Evolutionary conservation across 345 rosid genomes (phyloP).

Genomic region (Rhizophora mangle): DNA sequence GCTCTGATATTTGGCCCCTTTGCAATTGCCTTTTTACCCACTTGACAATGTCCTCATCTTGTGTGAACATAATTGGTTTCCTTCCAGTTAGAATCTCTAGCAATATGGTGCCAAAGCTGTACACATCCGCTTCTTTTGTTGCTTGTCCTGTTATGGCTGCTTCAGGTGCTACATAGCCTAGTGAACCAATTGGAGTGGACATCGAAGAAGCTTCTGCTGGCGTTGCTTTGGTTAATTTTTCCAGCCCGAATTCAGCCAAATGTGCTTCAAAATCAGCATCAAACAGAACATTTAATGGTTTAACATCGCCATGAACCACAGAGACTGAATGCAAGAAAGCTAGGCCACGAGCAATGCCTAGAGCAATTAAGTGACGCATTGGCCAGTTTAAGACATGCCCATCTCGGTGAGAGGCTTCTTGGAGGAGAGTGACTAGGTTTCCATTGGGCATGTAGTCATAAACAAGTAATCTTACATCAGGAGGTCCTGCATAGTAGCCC

Average conservation of each 20-base stretch:
- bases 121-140: conserved; percentile 73
- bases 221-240: conserved; percentile 43
- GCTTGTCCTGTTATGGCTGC: conserved; percentile 53
- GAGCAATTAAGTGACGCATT: conserved; percentile 95
- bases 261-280: conserved; percentile 98
- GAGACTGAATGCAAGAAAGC: conserved; percentile 73
- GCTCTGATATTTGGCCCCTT: conserved; percentile 74
- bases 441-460: conserved; percentile 98
- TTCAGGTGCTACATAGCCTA: conserved; percentile 85
- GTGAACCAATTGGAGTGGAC: conserved; percentile 61
- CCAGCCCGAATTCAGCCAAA: conserved; percentile 80
- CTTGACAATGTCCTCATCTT: conserved; percentile 93
- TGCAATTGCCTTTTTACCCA: conserved; percentile 97
- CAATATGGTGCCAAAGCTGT: conserved; percentile 87
- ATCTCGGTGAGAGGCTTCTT: conserved; percentile 95
- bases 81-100: conserved; percentile 81
- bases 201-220: conserved; percentile 57
- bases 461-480: conserved; percentile 71
- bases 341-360: conserved; percentile 91
- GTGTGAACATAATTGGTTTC: conserved; percentile 82
- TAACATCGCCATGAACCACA: conserved; percentile 82
- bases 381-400: conserved; percentile 99
- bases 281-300: conserved; percentile 84
- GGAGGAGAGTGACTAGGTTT: conserved; percentile 82
- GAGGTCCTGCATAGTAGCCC: conserved; percentile 83